A percentile compares a stretch with the other conserved stretches of the same genome.
Evolutionary conservation across 352 stramenopile genomes (phyloP).

Genomic region (Phytophthora europaea): DNA sequence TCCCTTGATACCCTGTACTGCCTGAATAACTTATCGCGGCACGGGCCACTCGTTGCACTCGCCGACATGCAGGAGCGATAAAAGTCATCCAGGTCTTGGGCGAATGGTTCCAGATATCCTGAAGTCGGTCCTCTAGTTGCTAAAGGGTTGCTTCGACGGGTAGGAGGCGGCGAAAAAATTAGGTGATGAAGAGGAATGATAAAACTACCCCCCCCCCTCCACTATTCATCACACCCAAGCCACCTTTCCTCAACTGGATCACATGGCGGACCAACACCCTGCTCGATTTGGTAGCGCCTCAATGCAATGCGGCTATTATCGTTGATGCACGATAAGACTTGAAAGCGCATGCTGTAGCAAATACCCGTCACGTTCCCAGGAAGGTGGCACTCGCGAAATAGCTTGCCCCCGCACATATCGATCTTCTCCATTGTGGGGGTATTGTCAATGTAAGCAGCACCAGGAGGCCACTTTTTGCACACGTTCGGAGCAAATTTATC

Average conservation of each 20-base stretch:
- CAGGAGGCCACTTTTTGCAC: conserved; percentile 1
- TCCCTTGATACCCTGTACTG: neutral
- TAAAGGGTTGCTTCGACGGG: too few species aligned
- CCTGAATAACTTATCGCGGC: neutral
- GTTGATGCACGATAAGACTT: conserved; percentile 34
- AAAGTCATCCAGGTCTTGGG: neutral
- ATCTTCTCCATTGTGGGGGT: conserved; percentile 18
- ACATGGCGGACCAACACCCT: conserved; percentile 25
- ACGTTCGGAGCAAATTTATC: conserved; percentile 3
- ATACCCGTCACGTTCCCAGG: conserved; percentile 20
- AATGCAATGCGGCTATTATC: conserved; percentile 29
- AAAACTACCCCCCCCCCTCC: neutral
- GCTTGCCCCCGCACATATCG: conserved; percentile 32
- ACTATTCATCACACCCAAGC: conserved; percentile 35
- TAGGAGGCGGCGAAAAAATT: too few species aligned
- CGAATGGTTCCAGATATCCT: neutral
- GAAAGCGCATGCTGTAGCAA: conserved; percentile 32
- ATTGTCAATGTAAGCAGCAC: conserved; percentile 16
- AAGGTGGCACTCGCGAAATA: conserved; percentile 36
- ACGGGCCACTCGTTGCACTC: neutral
- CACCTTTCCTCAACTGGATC: conserved; percentile 42
- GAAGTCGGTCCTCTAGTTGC: neutral
- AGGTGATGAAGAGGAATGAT: neutral
- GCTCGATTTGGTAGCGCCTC: conserved; percentile 32
- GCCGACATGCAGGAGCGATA: too few species aligned